Conservation (phyloP, 495 filamentous ascomycete genomes). For the Penicillium cosmopolitanum region DNA sequence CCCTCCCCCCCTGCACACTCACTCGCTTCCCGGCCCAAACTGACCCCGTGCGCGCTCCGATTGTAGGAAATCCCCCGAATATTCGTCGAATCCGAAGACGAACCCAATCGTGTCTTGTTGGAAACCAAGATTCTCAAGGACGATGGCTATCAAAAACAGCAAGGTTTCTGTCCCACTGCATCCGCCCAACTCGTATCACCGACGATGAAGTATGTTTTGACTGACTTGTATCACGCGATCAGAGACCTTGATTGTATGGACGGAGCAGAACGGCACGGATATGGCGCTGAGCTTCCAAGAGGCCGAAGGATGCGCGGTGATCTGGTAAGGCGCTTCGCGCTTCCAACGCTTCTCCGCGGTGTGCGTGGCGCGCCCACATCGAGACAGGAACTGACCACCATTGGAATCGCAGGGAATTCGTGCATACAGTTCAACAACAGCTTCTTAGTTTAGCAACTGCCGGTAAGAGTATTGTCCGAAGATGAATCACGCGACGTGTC, state of each 20-base stretch:
- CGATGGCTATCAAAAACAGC: constrained; percentile 97
- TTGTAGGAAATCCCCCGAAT: constrained; percentile 80
- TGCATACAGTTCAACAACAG: constrained; percentile 78
- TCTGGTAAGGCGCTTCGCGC: constrained; percentile 68
- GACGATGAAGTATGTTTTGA: constrained; percentile 11
- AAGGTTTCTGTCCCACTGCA: constrained; percentile 63
- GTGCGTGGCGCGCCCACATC: constrained; percentile 7
- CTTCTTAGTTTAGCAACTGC: constrained; percentile 55
- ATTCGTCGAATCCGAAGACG: constrained; percentile 90
- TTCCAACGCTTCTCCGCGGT: neutral
- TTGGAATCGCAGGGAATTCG: constrained; percentile 75
- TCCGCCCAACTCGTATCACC: constrained; percentile 17
- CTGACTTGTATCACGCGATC: constrained; percentile 34
- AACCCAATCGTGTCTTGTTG: constrained; percentile 77
- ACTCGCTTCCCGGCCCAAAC: constrained; percentile 5
- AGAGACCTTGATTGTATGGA: constrained; percentile 99
- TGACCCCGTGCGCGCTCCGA: constrained; percentile 2
- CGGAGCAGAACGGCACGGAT: constrained; percentile 81
- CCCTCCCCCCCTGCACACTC: neutral
- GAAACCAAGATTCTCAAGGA: constrained; percentile 90
- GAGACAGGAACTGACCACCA: constrained; percentile 15
- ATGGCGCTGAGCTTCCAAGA: constrained; percentile 99
- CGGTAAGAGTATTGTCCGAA: constrained; percentile 36
- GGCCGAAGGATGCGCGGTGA: constrained; percentile 87
- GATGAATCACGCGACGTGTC: constrained; percentile 1